A percentile compares a stretch with the other conserved stretches of the same genome.
phyloP scores from a whole-genome alignment of 2,329 filamentous ascomycete genomes.

The Fusarium fujikuroi region DNA sequence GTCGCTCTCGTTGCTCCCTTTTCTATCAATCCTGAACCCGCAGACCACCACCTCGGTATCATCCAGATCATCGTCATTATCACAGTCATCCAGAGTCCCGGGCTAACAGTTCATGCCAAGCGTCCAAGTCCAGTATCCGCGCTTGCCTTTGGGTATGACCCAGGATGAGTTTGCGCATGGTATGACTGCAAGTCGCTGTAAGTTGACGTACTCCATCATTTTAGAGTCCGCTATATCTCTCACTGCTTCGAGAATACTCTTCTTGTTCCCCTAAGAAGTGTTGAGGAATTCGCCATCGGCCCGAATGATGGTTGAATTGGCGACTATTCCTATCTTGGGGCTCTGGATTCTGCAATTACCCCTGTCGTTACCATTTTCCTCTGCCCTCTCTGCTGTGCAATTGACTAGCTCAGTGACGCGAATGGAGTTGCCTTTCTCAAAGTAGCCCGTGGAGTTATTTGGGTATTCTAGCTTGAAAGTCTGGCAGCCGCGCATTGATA shows the following conservation, averaged over 20 bases:
- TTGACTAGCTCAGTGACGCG: background rate
- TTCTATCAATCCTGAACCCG: background rate
- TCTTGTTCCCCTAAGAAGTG: background rate
- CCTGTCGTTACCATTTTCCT: background rate
- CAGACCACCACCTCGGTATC: background rate
- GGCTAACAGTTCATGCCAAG: background rate
- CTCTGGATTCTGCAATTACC: background rate
- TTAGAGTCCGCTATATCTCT: background rate
- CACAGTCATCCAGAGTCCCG: too few relatives aligned
- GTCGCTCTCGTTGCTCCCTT: background rate
- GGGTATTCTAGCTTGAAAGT: background rate
- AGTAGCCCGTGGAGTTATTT: background rate
- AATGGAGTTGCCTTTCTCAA: accelerated
- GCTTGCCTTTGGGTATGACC: background rate
- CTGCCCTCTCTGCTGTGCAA: background rate
- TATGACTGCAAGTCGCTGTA: background rate
- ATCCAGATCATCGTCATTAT: background rate
- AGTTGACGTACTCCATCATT: background rate
- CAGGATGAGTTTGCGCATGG: background rate
- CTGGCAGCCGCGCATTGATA: background rate
- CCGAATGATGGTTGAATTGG: background rate
- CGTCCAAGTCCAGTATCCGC: background rate
- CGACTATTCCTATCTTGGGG: background rate
- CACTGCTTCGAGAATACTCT: background rate
- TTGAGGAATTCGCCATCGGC: accelerated